Conservation (phyloP, 192 early-diverging fungal genomes). For the Thoreauomyces humboldtii region DNA sequence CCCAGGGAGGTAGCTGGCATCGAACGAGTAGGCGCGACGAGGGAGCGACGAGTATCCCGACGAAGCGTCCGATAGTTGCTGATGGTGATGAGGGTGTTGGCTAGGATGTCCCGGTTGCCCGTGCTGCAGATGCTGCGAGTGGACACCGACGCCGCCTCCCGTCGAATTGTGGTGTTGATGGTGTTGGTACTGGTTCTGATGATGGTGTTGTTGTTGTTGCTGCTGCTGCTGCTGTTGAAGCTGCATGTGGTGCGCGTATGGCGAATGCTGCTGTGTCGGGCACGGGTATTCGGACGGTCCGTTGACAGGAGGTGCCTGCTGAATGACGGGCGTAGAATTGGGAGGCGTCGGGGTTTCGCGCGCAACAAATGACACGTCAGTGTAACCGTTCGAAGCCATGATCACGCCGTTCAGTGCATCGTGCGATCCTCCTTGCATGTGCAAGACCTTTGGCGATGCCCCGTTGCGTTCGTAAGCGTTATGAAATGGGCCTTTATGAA, state of each 20-base stretch:
- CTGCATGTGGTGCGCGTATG: background rate
- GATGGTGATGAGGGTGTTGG: background rate
- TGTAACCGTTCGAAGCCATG: background rate
- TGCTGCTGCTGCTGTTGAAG: slow-evolving; percentile 5
- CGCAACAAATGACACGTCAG: background rate
- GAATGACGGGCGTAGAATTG: background rate
- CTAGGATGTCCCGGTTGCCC: background rate
- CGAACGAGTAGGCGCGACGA: slow-evolving; percentile 18
- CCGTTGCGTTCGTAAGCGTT: too few species aligned
- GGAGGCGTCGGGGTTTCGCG: slow-evolving; percentile 2
- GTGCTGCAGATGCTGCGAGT: background rate
- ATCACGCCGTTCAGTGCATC: background rate
- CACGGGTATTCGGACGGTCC: background rate
- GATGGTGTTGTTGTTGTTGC: slow-evolving; percentile 7
- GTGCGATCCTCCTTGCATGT: too few species aligned
- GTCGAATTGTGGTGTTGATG: too few species aligned
- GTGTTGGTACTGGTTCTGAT: background rate
- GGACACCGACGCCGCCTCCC: too few species aligned
- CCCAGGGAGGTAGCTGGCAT: slow-evolving; percentile 17
- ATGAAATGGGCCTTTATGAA: too few species aligned
- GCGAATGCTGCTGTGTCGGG: background rate
- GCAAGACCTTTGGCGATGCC: too few species aligned
- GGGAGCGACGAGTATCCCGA: background rate
- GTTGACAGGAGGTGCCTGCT: background rate
- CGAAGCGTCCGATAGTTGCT: background rate